These are phyloP conservation scores for Phtheirospermum japonicum DNA, from an alignment of 257 asterid species.

Conservation along the genomic window DNA sequence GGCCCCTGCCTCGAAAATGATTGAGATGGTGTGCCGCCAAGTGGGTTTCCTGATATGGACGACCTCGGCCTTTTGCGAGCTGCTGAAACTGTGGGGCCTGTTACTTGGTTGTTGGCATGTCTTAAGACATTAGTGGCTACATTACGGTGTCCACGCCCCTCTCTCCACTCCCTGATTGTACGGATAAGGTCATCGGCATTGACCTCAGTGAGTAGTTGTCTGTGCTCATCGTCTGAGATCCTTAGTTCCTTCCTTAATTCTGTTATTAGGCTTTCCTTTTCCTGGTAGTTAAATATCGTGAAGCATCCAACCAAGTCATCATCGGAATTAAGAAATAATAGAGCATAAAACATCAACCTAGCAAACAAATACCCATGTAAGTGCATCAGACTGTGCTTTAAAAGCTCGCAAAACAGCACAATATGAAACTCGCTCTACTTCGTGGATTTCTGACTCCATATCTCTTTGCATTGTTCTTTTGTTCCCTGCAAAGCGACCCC, in stretches of 20 bases:
- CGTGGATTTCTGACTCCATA: slow-evolving; percentile 86
- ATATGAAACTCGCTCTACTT: slow-evolving; percentile 87
- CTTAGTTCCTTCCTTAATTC: slow-evolving; percentile 92
- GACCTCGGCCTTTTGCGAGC: slow-evolving; percentile 79
- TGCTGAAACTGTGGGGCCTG: slow-evolving; percentile 65
- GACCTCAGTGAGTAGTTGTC: slow-evolving; percentile 74
- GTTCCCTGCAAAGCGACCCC: slow-evolving; percentile 41
- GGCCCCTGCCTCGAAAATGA: slow-evolving; percentile 50
- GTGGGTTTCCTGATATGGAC: slow-evolving; percentile 47
- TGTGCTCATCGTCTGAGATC: slow-evolving; percentile 94
- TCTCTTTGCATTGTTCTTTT: slow-evolving; percentile 60
- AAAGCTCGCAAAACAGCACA: slow-evolving; percentile 92
- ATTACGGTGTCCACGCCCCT: slow-evolving; percentile 60
- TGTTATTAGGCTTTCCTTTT: slow-evolving; percentile 92
- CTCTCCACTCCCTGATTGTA: slow-evolving; percentile 94
- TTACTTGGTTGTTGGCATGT: too few species aligned
- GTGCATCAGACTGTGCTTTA: slow-evolving; percentile 97
- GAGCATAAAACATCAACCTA: slow-evolving; percentile 7
- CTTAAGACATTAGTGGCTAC: too few species aligned
- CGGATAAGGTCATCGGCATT: slow-evolving; percentile 81
- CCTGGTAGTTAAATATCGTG: slow-evolving; percentile 43
- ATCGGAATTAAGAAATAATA: not conserved
- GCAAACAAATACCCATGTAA: slow-evolving; percentile 70
- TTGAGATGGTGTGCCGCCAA: slow-evolving; percentile 47
- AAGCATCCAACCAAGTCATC: not conserved